phyloP scores from a whole-genome alignment of 2,329 filamentous ascomycete genomes.

The Scytalidium sp. region DNA sequence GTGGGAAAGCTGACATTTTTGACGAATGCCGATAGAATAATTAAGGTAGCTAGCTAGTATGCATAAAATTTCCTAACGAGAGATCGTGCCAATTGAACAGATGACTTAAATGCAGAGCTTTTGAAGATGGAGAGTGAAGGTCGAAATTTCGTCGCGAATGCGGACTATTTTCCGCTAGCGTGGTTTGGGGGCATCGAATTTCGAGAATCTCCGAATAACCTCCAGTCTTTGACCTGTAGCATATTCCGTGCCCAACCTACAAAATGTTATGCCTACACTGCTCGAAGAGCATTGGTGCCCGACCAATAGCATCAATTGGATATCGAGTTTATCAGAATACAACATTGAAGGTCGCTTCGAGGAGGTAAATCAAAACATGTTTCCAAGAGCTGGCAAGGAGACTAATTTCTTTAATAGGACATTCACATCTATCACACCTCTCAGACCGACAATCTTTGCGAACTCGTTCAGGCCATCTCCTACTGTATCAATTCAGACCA shows the following conservation, averaged over 20 bases:
- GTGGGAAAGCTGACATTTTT: conserved; percentile 28
- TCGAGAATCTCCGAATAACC: conserved; percentile 1
- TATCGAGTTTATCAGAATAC: conserved; percentile 8
- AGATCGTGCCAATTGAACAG: background rate
- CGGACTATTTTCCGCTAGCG: conserved; percentile 19
- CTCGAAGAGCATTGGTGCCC: conserved; percentile 17
- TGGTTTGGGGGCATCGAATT: background rate
- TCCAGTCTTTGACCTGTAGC: background rate
- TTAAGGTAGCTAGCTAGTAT: background rate
- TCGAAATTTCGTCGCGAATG: conserved; percentile 7
- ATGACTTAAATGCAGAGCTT: background rate
- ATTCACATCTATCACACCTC: conserved; percentile 26
- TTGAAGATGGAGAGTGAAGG: conserved; percentile 1
- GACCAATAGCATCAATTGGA: conserved; percentile 7
- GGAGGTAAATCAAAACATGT: conserved; percentile 14
- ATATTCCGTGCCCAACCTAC: conserved; percentile 3
- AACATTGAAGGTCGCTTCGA: conserved; percentile 9
- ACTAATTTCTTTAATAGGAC: conserved; percentile 16
- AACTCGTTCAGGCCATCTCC: conserved; percentile 10
- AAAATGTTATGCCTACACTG: conserved; percentile 28
- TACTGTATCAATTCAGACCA: background rate
- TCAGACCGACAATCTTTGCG: conserved; percentile 22
- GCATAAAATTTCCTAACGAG: background rate
- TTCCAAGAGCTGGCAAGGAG: background rate
- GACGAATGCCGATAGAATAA: background rate